Evolutionary conservation across 2,329 filamentous ascomycete species (phyloP), one percentile per base, ranked within the genome.

Genomic region (Monilinia vaccinii-corymbosi): DNA sequence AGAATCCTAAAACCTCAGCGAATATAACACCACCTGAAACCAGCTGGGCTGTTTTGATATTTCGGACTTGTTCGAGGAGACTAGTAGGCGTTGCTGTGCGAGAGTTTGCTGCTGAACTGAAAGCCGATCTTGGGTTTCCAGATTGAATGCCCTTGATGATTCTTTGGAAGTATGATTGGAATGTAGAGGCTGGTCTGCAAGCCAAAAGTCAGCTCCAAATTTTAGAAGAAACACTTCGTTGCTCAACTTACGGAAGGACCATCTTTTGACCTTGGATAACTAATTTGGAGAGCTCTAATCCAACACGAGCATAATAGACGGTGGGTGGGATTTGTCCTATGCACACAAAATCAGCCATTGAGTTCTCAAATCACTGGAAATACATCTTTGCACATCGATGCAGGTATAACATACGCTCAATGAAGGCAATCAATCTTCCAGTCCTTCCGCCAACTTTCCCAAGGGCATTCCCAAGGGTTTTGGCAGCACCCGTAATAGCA

Each of bases 1-100:
- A 99, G 84, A 99, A 99, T 63, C 94, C 94, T 67, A 99, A 77
- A 55, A 91, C 82, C 79, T 99, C 93, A 60, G 92, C 92, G 51
- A 81, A 77, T 64, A 97, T 79, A 62, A 99, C 88, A 69, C 88
- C 89, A 62, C 82, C 87, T 58, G 87, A 77, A 59, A 82, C 81
- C 68, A 93, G 74, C 75, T 96, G 87, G 68, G 84, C 80, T 67
- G 77, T 79, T 75, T 84, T 87, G 70, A 94, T 70, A 77, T 85
- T 88, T 73, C 89, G 85, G 71, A 89, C 74, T 67, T 78, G 78
- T 68, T 77, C 75, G 65, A 87, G 73, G 61, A 86, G 71, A 81
- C 77, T 67, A 71, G 81, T 77, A 66, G 82, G 73, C 66, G 79
- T 73, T 68, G 79, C 77, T 68, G 76, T 75, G 61, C 73, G 72